phyloP scores from a whole-genome alignment of 768 basidiomycete species.

The Termitomyces sp. region DNA sequence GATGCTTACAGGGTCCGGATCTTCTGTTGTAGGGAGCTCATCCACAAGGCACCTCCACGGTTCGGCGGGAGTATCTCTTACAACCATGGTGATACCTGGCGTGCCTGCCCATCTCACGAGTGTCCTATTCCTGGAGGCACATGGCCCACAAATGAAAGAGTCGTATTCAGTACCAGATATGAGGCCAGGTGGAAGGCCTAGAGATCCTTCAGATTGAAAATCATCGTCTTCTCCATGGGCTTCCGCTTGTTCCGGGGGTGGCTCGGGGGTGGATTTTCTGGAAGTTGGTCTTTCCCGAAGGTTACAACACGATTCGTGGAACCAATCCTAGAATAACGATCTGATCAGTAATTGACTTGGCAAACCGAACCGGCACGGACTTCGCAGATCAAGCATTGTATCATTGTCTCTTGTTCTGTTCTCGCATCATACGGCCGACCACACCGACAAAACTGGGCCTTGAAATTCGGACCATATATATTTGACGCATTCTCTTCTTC shows the following conservation, averaged over 20 bases:
- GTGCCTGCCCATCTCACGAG: constrained; percentile 68
- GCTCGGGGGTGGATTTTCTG: constrained; percentile 37
- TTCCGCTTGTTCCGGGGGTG: constrained; percentile 15
- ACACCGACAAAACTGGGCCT: constrained; percentile 71
- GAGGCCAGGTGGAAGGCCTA: constrained; percentile 64
- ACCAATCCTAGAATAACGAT: constrained; percentile 71
- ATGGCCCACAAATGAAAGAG: constrained; percentile 66
- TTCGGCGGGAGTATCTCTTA: constrained; percentile 41
- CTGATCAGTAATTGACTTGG: constrained; percentile 7
- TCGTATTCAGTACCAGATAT: constrained; percentile 72
- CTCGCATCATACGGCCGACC: constrained; percentile 66
- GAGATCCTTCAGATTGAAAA: constrained; percentile 57
- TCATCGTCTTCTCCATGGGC: constrained; percentile 34
- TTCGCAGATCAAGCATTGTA: constrained; percentile 84
- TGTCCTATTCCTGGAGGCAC: constrained; percentile 53
- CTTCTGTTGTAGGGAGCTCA: constrained; percentile 18
- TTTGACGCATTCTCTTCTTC: constrained; percentile 62
- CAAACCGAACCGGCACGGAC: constrained; percentile 37
- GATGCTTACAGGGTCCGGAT: constrained; percentile 25
- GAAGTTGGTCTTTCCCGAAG: constrained; percentile 62
- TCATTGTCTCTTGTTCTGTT: constrained; percentile 80
- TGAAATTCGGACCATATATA: constrained; percentile 72
- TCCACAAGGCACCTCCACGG: constrained; percentile 54
- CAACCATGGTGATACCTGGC: constrained; percentile 62
- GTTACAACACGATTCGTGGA: constrained; percentile 86